These are phyloP conservation scores for Saccharomyces eubayanus DNA, from an alignment of 805 yeast genomes.

Conservation along the genomic window DNA sequence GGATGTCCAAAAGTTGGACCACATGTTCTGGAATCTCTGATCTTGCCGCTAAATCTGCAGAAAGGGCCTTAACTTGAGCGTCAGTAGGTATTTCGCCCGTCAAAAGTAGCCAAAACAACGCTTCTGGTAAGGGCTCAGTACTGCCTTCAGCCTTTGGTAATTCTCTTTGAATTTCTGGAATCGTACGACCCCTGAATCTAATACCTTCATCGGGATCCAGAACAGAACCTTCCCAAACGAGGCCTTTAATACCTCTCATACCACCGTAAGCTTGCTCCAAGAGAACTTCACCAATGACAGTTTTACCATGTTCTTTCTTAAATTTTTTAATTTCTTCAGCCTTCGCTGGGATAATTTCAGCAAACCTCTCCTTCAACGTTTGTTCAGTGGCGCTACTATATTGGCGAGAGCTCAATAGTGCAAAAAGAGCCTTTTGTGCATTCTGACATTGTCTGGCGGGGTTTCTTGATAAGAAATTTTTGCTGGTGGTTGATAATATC, in stretches of 20 bases:
- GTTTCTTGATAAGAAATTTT: background rate
- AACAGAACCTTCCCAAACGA: constrained; percentile 86
- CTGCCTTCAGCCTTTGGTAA: constrained; percentile 67
- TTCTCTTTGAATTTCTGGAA: constrained; percentile 66
- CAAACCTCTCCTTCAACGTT: constrained; percentile 90
- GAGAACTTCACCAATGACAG: constrained; percentile 60
- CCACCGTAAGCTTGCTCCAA: constrained; percentile 85
- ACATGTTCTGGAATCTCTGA: constrained; percentile 73
- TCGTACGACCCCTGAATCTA: constrained; percentile 77
- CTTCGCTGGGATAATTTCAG: constrained; percentile 84
- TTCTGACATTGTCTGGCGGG: background rate
- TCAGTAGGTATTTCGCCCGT: constrained; percentile 79
- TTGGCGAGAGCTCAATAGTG: constrained; percentile 6
- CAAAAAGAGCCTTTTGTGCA: background rate
- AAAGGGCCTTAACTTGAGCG: constrained; percentile 59
- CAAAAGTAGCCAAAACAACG: constrained; percentile 70
- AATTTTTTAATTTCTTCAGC: constrained; percentile 77
- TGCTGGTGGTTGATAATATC: background rate
- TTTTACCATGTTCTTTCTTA: constrained; percentile 81
- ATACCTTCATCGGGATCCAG: constrained; percentile 81
- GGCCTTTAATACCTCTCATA: constrained; percentile 80
- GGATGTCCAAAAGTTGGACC: constrained; percentile 57
- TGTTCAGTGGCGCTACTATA: constrained; percentile 20
- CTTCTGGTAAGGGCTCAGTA: constrained; percentile 68
- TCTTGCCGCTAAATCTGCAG: constrained; percentile 73